Percentiles rank a stretch among this genome's conserved stretches.
Evolutionary conservation across 768 basidiomycete genomes (phyloP).

Genomic region (Termitomyces sp.): DNA sequence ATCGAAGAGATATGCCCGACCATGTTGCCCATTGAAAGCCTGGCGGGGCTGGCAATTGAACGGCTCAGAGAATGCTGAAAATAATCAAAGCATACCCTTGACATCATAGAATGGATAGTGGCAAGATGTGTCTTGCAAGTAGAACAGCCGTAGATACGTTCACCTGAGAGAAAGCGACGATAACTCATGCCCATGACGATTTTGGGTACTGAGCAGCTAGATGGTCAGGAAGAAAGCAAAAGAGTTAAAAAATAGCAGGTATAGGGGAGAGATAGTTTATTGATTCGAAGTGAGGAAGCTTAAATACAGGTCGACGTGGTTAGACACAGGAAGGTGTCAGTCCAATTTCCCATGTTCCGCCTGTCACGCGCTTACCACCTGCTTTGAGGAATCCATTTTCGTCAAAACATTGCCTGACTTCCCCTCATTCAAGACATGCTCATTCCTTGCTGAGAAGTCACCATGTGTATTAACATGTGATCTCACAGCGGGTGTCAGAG

Average conservation of each 20-base stretch:
- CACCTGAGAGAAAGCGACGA: constrained; percentile 79
- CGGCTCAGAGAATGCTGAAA: constrained; percentile 6
- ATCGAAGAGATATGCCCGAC: constrained; percentile 91
- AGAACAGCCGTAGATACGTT: constrained; percentile 84
- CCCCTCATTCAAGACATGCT: background rate
- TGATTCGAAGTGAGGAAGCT: constrained; percentile 16
- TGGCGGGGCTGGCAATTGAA: constrained; percentile 24
- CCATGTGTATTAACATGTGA: background rate
- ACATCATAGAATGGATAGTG: constrained; percentile 89
- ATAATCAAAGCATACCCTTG: constrained; percentile 46
- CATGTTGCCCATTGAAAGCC: constrained; percentile 98
- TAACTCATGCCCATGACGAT: constrained; percentile 81
- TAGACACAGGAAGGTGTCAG: constrained; percentile 7
- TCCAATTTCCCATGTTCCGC: constrained; percentile 14
- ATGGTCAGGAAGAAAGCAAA: background rate
- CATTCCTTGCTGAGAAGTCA: background rate
- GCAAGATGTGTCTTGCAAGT: constrained; percentile 86
- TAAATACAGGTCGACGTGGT: constrained; percentile 15
- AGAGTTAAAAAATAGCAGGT: background rate
- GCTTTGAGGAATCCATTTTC: constrained; percentile 2
- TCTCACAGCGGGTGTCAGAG: background rate
- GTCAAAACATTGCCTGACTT: background rate
- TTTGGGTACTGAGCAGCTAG: background rate
- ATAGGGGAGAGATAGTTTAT: constrained; percentile 3
- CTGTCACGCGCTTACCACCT: constrained; percentile 10